phyloP scores from a whole-genome alignment of 352 stramenopile species.

The Phytophthora palmivora region DNA sequence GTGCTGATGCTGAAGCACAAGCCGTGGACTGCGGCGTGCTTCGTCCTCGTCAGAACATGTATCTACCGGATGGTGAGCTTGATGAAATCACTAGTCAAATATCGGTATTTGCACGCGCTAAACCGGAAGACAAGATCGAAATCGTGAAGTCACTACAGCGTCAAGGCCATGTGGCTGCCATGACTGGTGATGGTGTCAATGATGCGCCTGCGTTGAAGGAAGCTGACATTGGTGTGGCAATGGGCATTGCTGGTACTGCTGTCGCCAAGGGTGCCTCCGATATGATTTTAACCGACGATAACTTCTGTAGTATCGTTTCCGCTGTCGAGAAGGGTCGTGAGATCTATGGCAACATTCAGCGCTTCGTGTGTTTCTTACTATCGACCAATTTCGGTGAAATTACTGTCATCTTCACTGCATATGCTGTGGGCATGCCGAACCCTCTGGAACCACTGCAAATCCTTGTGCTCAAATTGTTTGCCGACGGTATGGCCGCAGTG shows the following conservation, averaged over 20 bases:
- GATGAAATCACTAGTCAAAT: conserved; percentile 83
- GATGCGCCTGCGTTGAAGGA: conserved; percentile 97
- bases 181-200: conserved; percentile 99
- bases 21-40: conserved; percentile 78
- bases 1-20: conserved; percentile 50
- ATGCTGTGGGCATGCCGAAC: conserved; percentile 73
- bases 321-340: conserved; percentile 96
- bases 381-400: conserved; percentile 97
- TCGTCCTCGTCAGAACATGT: conserved; percentile 49
- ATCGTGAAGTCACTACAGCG: conserved; percentile 95
- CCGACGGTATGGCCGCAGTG: conserved; percentile 89
- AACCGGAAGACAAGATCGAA: conserved; percentile 95
- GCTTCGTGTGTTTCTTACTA: conserved; percentile 98
- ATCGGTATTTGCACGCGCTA: conserved; percentile 95
- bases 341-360: conserved; percentile 97
- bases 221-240: conserved; percentile 95
- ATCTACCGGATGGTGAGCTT: conserved; percentile 73
- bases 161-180: conserved; percentile 87
- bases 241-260: conserved; percentile 97
- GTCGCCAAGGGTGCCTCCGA: conserved; percentile 98
- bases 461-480: conserved; percentile 98
- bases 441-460: conserved; percentile 97
- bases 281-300: conserved; percentile 98
- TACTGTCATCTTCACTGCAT: conserved; percentile 80
- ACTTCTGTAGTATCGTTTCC: conserved; percentile 97